phyloP scores from a whole-genome alignment of 768 basidiomycete genomes.

The Phylloporus sp. region DNA sequence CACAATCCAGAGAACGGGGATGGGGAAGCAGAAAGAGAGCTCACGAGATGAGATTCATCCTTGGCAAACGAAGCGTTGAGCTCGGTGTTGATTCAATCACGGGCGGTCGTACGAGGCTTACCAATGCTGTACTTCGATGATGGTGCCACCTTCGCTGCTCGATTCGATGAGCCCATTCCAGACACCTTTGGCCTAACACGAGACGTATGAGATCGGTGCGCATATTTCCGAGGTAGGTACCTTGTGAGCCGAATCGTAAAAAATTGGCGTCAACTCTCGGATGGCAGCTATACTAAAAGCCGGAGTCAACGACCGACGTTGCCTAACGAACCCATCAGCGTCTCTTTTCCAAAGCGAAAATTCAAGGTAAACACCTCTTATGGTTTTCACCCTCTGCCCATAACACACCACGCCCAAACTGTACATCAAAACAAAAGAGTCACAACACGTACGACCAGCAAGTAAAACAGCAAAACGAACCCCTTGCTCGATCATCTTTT shows the following conservation, averaged over 20 bases:
- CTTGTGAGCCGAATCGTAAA: conserved; percentile 18
- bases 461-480: too few relatives aligned
- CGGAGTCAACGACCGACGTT: background rate
- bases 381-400: background rate
- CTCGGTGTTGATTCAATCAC: background rate
- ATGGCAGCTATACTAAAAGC: background rate
- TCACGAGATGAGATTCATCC: conserved; percentile 35
- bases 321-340: background rate
- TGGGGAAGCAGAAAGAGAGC: background rate
- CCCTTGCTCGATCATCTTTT: conserved; percentile 28
- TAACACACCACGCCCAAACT: conserved; percentile 28
- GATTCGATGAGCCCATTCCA: conserved; percentile 30
- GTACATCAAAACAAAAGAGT: too few relatives aligned
- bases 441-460: too few relatives aligned
- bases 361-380: background rate
- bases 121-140: conserved; percentile 39
- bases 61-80: conserved; percentile 1
- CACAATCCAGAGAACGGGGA: background rate
- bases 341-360: conserved; percentile 14
- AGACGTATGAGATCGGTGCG: background rate
- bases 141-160: conserved; percentile 9
- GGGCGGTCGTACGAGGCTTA: background rate
- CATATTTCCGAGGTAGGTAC: background rate
- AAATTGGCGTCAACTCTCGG: background rate
- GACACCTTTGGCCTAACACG: conserved; percentile 22